These are phyloP conservation scores for Clarireedia paspali DNA, from an alignment of 2,329 filamentous ascomycete species.

Conservation along the genomic window DNA sequence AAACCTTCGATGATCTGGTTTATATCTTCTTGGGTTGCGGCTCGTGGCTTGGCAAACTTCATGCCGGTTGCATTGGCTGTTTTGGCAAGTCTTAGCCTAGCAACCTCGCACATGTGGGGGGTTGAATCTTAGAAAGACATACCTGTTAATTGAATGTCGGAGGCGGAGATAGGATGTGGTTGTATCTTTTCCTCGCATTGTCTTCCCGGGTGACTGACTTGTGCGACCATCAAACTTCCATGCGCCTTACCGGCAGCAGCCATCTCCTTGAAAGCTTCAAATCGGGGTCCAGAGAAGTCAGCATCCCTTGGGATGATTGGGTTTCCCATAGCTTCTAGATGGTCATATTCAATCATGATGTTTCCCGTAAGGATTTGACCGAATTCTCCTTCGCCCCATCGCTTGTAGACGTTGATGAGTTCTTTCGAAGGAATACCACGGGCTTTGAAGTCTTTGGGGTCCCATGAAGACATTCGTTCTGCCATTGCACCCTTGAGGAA, in stretches of 20 bases:
- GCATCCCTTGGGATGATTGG: slow-evolving; percentile 48
- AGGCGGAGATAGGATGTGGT: slow-evolving; percentile 34
- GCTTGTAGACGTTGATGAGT: slow-evolving; percentile 48
- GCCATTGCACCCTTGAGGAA: slow-evolving; percentile 63
- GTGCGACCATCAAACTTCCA: slow-evolving; percentile 49
- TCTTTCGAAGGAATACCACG: slow-evolving; percentile 47
- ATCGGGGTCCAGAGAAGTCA: slow-evolving; percentile 46
- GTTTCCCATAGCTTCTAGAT: slow-evolving; percentile 49
- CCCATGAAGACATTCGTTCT: slow-evolving; percentile 55
- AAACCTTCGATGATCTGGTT: slow-evolving; percentile 50
- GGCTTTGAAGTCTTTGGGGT: slow-evolving; percentile 39
- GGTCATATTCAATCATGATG: slow-evolving; percentile 54
- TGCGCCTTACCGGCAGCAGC: slow-evolving; percentile 47
- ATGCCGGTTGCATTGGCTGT: slow-evolving; percentile 34
- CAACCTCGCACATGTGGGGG: background rate
- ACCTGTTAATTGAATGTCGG: slow-evolving; percentile 33
- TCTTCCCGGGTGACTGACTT: slow-evolving; percentile 54
- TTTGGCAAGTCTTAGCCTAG: background rate
- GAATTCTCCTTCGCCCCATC: slow-evolving; percentile 51
- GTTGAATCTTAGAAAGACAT: background rate
- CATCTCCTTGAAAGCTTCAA: slow-evolving; percentile 50
- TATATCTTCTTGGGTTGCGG: slow-evolving; percentile 48
- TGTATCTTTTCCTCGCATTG: slow-evolving; percentile 30
- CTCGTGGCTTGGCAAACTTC: slow-evolving; percentile 45
- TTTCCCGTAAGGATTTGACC: slow-evolving; percentile 56